phyloP scores from a whole-genome alignment of 495 filamentous ascomycete species.

The Xylaria nigripes region DNA sequence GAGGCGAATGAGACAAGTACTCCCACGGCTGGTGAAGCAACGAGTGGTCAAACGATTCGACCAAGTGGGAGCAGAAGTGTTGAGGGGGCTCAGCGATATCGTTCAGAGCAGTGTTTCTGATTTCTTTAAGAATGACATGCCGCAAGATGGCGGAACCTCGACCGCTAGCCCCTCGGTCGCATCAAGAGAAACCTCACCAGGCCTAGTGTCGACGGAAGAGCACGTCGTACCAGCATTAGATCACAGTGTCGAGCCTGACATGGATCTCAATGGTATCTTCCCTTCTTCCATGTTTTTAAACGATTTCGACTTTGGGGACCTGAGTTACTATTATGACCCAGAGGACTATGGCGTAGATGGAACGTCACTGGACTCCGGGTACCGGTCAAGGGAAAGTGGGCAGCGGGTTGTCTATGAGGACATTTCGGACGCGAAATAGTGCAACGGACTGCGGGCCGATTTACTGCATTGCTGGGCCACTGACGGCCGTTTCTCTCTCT shows the following conservation, averaged over 20 bases:
- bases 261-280: slow-evolving; percentile 11
- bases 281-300: slow-evolving; percentile 2
- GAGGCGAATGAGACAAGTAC: slow-evolving; percentile 19
- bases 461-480: background rate
- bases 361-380: slow-evolving; percentile 18
- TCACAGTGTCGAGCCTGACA: background rate
- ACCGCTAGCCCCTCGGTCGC: slow-evolving; percentile 17
- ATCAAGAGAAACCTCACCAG: slow-evolving; percentile 19
- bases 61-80: slow-evolving; percentile 16
- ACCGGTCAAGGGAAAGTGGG: slow-evolving; percentile 16
- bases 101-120: slow-evolving; percentile 18
- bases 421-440: background rate
- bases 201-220: slow-evolving; percentile 7
- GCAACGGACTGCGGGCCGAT: background rate
- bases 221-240: background rate
- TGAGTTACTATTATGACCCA: slow-evolving; percentile 4
- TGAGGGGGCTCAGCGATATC: slow-evolving; percentile 18
- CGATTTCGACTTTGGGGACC: slow-evolving; percentile 10
- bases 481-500: background rate
- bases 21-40: slow-evolving; percentile 20
- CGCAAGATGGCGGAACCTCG: slow-evolving; percentile 16
- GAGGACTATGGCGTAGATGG: slow-evolving; percentile 12
- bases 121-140: slow-evolving; percentile 15
- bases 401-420: slow-evolving; percentile 5
- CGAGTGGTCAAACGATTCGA: slow-evolving; percentile 21